Percentiles rank a stretch among this genome's conserved stretches.
Evolutionary conservation across 140 eudicot genomes (phyloP).

Genomic region (Oenanthe javanica): DNA sequence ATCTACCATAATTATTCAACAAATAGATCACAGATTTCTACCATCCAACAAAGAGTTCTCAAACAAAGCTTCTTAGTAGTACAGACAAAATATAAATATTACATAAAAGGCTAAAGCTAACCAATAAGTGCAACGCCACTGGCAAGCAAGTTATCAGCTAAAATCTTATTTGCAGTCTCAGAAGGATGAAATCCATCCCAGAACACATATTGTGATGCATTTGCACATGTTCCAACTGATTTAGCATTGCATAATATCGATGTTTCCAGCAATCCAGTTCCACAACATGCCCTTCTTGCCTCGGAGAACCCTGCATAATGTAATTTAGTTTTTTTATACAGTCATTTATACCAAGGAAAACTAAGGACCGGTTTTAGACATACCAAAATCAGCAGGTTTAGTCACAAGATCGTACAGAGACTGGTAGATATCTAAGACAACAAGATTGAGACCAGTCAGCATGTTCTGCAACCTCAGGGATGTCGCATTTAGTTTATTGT

Average conservation of each 20-base stretch:
- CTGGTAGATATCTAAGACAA: constrained; percentile 65
- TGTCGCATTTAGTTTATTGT: constrained; percentile 67
- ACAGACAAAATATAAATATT: not conserved
- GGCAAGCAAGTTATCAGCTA: constrained; percentile 55
- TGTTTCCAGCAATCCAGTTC: constrained; percentile 70
- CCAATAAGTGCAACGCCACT: constrained; percentile 69
- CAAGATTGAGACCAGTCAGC: constrained; percentile 65
- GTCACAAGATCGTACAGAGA: constrained; percentile 64
- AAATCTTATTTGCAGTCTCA: constrained; percentile 64
- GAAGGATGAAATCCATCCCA: constrained; percentile 97
- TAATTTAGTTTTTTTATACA: not conserved
- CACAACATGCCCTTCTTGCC: constrained; percentile 94
- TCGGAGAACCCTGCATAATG: constrained; percentile 69
- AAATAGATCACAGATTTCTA: not conserved
- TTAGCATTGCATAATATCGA: constrained; percentile 57
- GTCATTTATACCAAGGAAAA: not conserved
- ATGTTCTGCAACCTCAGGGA: constrained; percentile 39
- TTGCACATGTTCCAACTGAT: constrained; percentile 75
- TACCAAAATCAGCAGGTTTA: constrained; percentile 73
- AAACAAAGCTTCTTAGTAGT: not conserved
- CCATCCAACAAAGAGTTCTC: not conserved
- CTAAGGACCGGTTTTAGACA: not conserved
- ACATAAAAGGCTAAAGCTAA: constrained; percentile 7
- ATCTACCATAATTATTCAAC: not conserved
- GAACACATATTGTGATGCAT: constrained; percentile 77